phyloP scores from a whole-genome alignment of 2,329 filamentous ascomycete species.

The Penicillium corylophilum region DNA sequence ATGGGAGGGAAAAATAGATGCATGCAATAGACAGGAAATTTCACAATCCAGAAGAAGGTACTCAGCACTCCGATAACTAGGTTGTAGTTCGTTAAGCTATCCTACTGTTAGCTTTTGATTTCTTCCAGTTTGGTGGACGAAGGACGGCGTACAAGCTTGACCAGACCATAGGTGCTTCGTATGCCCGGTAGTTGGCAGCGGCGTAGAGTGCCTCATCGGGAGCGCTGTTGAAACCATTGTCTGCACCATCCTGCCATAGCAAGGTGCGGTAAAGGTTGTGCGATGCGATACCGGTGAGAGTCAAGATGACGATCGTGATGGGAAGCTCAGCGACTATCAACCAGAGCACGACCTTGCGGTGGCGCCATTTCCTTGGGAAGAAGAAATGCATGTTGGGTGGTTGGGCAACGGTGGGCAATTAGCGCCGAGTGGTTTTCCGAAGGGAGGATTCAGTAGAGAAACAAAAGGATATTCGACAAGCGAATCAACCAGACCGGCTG shows the following conservation, averaged over 20 bases:
- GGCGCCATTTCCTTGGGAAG: constrained; percentile 56
- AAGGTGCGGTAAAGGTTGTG: constrained; percentile 61
- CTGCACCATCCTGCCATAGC: constrained; percentile 61
- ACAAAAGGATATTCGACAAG: constrained; percentile 1
- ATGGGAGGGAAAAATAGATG: constrained; percentile 58
- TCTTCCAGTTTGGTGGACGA: background rate
- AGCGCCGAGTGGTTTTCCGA: constrained; percentile 1
- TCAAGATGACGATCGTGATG: constrained; percentile 57
- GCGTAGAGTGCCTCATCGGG: constrained; percentile 58
- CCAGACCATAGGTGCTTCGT: constrained; percentile 58
- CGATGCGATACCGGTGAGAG: constrained; percentile 61
- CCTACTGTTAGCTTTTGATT: constrained; percentile 9
- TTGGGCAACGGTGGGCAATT: background rate
- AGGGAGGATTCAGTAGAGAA: constrained; percentile 4
- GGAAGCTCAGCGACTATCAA: constrained; percentile 57
- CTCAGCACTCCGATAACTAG: constrained; percentile 61
- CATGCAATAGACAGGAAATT: constrained; percentile 57
- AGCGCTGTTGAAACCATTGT: constrained; percentile 63
- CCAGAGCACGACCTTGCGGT: constrained; percentile 51
- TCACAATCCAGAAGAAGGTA: constrained; percentile 61
- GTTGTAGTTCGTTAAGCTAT: constrained; percentile 61
- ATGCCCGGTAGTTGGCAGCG: constrained; percentile 58
- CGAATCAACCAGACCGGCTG: constrained; percentile 40
- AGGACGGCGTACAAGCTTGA: constrained; percentile 54
- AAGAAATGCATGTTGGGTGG: constrained; percentile 37